Percentiles rank a stretch among this genome's conserved stretches.
Conservation (phyloP, 768 basidiomycete genomes). For the Tephrocybe sp. region DNA sequence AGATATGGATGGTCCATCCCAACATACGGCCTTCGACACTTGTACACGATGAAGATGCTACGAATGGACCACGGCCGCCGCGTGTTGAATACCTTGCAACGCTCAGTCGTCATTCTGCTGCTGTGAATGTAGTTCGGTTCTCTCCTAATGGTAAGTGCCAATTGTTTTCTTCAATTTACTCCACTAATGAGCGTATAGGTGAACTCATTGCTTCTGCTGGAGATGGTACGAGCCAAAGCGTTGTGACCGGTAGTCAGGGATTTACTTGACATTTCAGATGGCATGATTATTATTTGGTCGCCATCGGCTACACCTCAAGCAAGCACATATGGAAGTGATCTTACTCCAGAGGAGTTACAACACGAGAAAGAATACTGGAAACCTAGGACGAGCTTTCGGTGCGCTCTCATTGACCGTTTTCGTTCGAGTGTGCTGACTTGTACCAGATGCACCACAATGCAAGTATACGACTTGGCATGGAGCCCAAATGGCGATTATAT, state of each 20-base stretch:
- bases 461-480: conserved; percentile 98
- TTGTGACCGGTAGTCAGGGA: conserved; percentile 9
- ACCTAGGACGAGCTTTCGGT: conserved; percentile 82
- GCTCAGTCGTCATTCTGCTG: conserved; percentile 85
- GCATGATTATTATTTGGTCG: conserved; percentile 96
- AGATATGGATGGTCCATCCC: conserved; percentile 96
- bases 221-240: conserved; percentile 64
- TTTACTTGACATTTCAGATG: conserved; percentile 55
- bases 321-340: conserved; percentile 79
- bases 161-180: not conserved
- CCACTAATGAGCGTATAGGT: conserved; percentile 41
- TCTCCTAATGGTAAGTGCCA: conserved; percentile 79
- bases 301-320: conserved; percentile 71
- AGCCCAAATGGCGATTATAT: conserved; percentile 93
- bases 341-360: conserved; percentile 72
- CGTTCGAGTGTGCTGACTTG: not conserved
- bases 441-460: conserved; percentile 86
- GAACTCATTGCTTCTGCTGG: conserved; percentile 95
- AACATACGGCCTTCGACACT: conserved; percentile 73
- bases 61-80: conserved; percentile 47
- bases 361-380: conserved; percentile 97
- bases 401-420: conserved; percentile 6
- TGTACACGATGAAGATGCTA: conserved; percentile 36
- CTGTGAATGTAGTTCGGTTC: conserved; percentile 95
- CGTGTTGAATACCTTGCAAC: conserved; percentile 96